Evolutionary conservation across 495 filamentous ascomycete genomes (phyloP).

Genomic region (Diplogelasinospora grovesii): DNA sequence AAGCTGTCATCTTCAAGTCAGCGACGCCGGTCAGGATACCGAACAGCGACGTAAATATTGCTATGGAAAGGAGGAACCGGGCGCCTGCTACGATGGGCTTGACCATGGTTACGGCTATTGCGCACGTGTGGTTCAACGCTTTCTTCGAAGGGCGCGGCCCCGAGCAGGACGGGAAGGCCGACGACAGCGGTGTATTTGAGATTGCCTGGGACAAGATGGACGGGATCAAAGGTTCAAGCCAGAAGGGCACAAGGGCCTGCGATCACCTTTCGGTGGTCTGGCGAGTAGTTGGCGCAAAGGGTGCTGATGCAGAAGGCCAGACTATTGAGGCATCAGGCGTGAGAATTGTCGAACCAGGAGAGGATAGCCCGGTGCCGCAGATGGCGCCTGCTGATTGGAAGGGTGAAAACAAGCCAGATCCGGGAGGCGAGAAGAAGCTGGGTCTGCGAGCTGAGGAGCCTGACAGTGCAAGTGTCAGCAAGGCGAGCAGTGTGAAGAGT

Average conservation of each 20-base stretch:
- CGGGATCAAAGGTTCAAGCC: slow-evolving; percentile 67
- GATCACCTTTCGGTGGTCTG: slow-evolving; percentile 87
- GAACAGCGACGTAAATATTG: slow-evolving; percentile 82
- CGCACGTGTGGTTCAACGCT: slow-evolving; percentile 93
- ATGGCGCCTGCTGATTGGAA: slow-evolving; percentile 66
- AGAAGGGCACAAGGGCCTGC: slow-evolving; percentile 73
- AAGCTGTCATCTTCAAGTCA: slow-evolving; percentile 74
- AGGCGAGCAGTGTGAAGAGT: slow-evolving; percentile 46
- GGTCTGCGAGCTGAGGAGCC: slow-evolving; percentile 58
- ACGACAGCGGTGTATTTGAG: slow-evolving; percentile 48
- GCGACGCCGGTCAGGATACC: slow-evolving; percentile 53
- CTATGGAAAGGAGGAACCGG: slow-evolving; percentile 64
- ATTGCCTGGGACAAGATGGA: slow-evolving; percentile 57
- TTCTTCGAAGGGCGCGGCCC: slow-evolving; percentile 83
- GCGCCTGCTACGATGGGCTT: slow-evolving; percentile 70
- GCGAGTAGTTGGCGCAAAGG: slow-evolving; percentile 31
- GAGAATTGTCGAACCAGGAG: slow-evolving; percentile 51
- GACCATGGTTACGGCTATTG: slow-evolving; percentile 85
- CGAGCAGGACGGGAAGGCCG: slow-evolving; percentile 45
- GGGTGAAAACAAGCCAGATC: slow-evolving; percentile 39
- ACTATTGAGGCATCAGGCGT: slow-evolving; percentile 24
- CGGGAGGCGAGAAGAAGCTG: slow-evolving; percentile 50
- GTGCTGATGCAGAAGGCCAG: slow-evolving; percentile 9
- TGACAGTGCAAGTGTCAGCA: slow-evolving; percentile 56
- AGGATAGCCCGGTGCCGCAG: slow-evolving; percentile 60